Evolutionary conservation across 202 grass and related monocot species (phyloP).

Genomic region (Bolboschoenoplectus hybrid): DNA sequence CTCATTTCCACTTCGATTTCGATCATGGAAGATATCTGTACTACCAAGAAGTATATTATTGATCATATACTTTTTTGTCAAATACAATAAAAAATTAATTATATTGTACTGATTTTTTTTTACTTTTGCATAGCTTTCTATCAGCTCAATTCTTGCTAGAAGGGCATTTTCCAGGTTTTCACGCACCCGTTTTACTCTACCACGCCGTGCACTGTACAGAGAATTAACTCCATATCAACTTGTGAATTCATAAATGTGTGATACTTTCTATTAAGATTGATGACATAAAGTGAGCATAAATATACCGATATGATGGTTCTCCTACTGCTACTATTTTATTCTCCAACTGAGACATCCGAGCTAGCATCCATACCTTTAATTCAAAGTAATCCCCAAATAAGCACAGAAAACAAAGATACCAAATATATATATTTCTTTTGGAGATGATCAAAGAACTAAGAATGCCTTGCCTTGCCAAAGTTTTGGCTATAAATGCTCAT

Average conservation of each 20-base stretch:
- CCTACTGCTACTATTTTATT: slow-evolving; percentile 96
- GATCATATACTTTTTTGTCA: slow-evolving; percentile 31
- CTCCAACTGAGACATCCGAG: slow-evolving; percentile 90
- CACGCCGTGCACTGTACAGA: slow-evolving; percentile 64
- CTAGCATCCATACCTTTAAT: slow-evolving; percentile 90
- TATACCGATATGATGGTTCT: slow-evolving; percentile 92
- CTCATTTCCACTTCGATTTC: slow-evolving; percentile 99
- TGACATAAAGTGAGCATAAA: slow-evolving; percentile 19
- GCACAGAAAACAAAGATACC: slow-evolving; percentile 1
- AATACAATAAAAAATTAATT: slow-evolving; percentile 13
- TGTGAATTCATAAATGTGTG: slow-evolving; percentile 10
- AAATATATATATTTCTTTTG: neutral
- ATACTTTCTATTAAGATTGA: slow-evolving; percentile 10
- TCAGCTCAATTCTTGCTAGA: slow-evolving; percentile 75
- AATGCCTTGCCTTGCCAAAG: neutral
- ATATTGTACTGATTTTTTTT: slow-evolving; percentile 36
- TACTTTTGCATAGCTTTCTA: slow-evolving; percentile 96
- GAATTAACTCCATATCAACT: slow-evolving; percentile 32
- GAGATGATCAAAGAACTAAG: neutral
- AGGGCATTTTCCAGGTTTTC: slow-evolving; percentile 87
- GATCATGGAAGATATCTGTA: slow-evolving; percentile 95
- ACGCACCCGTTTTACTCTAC: slow-evolving; percentile 75
- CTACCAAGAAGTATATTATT: slow-evolving; percentile 30
- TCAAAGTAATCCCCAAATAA: slow-evolving; percentile 35
- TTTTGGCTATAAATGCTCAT: neutral